A percentile compares a stretch with the other conserved stretches of the same genome.
phyloP scores from a whole-genome alignment of 148 eudicot species.

The Agrostemma githago region DNA sequence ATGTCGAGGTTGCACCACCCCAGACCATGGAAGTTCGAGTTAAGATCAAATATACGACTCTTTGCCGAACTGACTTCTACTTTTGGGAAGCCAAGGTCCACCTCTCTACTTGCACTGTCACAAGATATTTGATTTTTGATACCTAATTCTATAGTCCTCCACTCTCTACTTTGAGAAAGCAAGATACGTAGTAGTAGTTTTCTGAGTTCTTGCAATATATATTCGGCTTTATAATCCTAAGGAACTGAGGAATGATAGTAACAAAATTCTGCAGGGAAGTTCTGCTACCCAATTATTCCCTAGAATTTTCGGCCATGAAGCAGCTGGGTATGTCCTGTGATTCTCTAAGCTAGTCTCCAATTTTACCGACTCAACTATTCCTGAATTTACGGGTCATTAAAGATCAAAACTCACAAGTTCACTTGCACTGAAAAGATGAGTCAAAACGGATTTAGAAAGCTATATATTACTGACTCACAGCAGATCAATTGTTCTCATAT shows the following conservation, averaged over 20 bases:
- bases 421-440: no score
- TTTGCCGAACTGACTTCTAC: constrained; percentile 35
- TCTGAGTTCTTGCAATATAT: background rate
- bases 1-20: constrained; percentile 38
- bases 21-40: constrained; percentile 44
- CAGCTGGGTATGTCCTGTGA: constrained; percentile 32
- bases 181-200: no score
- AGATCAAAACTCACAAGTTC: no score
- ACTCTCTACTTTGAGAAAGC: no score
- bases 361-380: background rate
- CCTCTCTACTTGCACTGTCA: background rate
- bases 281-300: constrained; percentile 32
- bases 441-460: no score
- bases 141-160: no score
- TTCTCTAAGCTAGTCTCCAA: background rate
- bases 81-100: constrained; percentile 45
- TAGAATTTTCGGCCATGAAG: constrained; percentile 48
- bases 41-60: constrained; percentile 35
- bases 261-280: constrained; percentile 21
- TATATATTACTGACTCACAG: background rate
- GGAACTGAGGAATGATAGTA: background rate
- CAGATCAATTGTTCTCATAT: background rate
- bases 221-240: background rate
- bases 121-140: no score
- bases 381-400: background rate